Conservation (phyloP, 495 filamentous ascomycete genomes). For the Rusavskia elegans region DNA sequence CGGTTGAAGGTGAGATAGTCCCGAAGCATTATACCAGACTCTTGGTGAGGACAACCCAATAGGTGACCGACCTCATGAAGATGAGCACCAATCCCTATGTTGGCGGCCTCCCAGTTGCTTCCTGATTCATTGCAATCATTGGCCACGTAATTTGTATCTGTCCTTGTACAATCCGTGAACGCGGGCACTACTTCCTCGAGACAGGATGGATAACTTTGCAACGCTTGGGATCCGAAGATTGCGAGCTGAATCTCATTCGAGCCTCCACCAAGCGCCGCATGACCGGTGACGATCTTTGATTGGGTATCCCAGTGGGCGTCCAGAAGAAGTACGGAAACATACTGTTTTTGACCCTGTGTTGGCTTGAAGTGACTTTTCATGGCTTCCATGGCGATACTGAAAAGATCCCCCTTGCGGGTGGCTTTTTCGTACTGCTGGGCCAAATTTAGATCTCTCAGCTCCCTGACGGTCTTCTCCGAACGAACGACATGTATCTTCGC, state of each 20-base stretch:
- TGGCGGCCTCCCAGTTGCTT: conserved; percentile 82
- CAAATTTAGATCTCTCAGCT: conserved; percentile 59
- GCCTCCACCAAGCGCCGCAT: conserved; percentile 63
- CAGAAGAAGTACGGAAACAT: conserved; percentile 68
- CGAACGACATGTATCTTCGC: conserved; percentile 75
- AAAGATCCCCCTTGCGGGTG: conserved; percentile 52
- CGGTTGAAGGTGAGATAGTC: conserved; percentile 74
- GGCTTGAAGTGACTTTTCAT: conserved; percentile 60
- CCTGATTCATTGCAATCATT: conserved; percentile 76
- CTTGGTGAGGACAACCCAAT: conserved; percentile 77
- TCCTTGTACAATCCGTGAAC: conserved; percentile 76
- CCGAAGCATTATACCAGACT: conserved; percentile 72
- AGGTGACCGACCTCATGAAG: conserved; percentile 78
- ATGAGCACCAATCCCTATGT: conserved; percentile 83
- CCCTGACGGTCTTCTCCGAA: conserved; percentile 64
- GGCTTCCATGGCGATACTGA: conserved; percentile 57
- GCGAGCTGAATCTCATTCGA: conserved; percentile 60
- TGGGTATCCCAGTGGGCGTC: conserved; percentile 76
- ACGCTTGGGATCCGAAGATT: conserved; percentile 77
- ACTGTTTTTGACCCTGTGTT: conserved; percentile 59
- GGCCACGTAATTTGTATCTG: conserved; percentile 62
- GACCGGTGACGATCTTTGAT: conserved; percentile 52
- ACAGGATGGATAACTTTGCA: conserved; percentile 72
- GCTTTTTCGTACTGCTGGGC: conserved; percentile 68
- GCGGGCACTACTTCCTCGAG: conserved; percentile 77